A percentile compares a stretch with the other conserved stretches of the same genome.
Evolutionary conservation across 352 stramenopile genomes (phyloP).

Genomic region (Saprolegnia parasitica): DNA sequence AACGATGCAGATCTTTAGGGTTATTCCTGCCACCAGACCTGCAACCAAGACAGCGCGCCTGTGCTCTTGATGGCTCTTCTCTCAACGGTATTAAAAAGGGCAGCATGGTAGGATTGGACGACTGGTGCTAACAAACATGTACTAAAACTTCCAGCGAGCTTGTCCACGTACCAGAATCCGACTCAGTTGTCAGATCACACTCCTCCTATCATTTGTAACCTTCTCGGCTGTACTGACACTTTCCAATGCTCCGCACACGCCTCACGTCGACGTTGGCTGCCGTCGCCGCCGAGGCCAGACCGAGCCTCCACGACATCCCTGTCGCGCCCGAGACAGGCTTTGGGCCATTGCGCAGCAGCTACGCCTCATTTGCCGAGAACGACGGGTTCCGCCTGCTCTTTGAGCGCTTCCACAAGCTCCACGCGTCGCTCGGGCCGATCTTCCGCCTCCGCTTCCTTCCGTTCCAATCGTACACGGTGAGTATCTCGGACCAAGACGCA

Average conservation of each 20-base stretch:
- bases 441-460: background rate
- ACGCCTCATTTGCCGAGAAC: background rate
- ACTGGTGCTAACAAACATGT: too few relatives aligned
- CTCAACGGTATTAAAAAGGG: too few relatives aligned
- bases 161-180: too few relatives aligned
- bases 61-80: too few relatives aligned
- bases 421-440: background rate
- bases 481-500: background rate
- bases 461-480: background rate
- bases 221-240: background rate
- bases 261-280: background rate
- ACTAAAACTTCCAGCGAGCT: too few relatives aligned
- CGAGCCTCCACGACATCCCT: background rate
- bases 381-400: slow-evolving; percentile 3
- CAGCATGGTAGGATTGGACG: too few relatives aligned
- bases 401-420: background rate
- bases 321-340: slow-evolving; percentile 1
- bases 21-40: too few relatives aligned
- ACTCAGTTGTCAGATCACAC: too few relatives aligned
- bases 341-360: background rate
- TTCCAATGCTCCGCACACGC: background rate
- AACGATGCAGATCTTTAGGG: too few relatives aligned
- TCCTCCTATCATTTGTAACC: too few relatives aligned
- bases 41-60: too few relatives aligned
- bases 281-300: background rate